Conservation (phyloP, 495 filamentous ascomycete species). For the Elasticomyces elasticus region DNA sequence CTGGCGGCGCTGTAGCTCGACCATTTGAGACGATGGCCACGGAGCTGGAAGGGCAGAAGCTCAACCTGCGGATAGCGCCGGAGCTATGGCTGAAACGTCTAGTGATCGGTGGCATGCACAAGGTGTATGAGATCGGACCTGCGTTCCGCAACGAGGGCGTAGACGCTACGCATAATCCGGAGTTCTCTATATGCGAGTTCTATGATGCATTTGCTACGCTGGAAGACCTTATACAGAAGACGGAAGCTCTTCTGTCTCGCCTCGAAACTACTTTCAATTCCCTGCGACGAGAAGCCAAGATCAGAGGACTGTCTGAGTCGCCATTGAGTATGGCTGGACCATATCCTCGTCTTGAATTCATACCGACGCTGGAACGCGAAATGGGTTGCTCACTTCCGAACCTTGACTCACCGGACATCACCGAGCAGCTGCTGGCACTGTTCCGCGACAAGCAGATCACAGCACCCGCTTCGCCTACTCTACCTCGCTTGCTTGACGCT, state of each 20-base stretch:
- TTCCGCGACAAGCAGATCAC: conserved; percentile 47
- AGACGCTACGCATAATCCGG: conserved; percentile 88
- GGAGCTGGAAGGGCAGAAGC: conserved; percentile 55
- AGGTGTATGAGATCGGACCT: conserved; percentile 85
- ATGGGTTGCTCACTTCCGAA: conserved; percentile 53
- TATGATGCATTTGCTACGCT: conserved; percentile 79
- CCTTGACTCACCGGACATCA: conserved; percentile 46
- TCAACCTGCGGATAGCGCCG: conserved; percentile 78
- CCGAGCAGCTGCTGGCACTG: conserved; percentile 44
- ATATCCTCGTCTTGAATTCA: conserved; percentile 66
- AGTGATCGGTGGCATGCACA: conserved; percentile 79
- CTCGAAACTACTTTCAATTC: not conserved
- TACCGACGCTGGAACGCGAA: conserved; percentile 59
- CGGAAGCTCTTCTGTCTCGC: conserved; percentile 44
- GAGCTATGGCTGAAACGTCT: conserved; percentile 93
- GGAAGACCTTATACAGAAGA: conserved; percentile 62
- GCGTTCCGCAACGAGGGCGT: conserved; percentile 91
- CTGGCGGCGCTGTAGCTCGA: conserved; percentile 74
- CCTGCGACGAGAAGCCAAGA: conserved; percentile 24
- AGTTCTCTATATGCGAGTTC: conserved; percentile 96
- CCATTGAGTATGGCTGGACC: conserved; percentile 49
- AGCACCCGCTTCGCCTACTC: conserved; percentile 45
- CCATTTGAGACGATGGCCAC: conserved; percentile 70
- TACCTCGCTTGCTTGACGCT: conserved; percentile 76
- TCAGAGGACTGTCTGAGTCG: conserved; percentile 42